Evolutionary conservation across 2,329 filamentous ascomycete genomes (phyloP).

Genomic region (Shiraia sp.): DNA sequence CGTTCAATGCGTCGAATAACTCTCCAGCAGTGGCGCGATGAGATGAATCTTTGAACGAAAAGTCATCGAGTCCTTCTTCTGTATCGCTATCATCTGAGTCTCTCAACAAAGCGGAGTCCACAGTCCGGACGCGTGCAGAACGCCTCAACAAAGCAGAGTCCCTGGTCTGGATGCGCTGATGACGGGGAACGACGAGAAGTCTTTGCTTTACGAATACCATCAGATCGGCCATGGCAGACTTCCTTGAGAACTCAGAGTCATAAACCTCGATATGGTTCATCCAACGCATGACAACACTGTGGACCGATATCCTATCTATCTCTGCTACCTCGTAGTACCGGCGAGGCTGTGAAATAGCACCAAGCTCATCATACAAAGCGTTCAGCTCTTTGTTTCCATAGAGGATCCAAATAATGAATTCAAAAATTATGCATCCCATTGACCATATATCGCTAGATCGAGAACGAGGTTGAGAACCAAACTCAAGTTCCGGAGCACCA

Average conservation of each 20-base stretch:
- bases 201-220: slow-evolving; percentile 8
- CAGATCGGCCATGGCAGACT: slow-evolving; percentile 9
- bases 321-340: slow-evolving; percentile 3
- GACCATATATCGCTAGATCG: slow-evolving; percentile 29
- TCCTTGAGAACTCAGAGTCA: slow-evolving; percentile 4
- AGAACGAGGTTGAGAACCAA: slow-evolving; percentile 3
- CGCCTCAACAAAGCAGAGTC: too few relatives aligned
- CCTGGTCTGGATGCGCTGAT: too few relatives aligned
- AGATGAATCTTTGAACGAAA: too few relatives aligned
- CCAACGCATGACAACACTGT: slow-evolving; percentile 7
- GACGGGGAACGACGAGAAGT: slow-evolving; percentile 13
- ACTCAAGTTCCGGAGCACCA: slow-evolving; percentile 16
- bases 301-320: too few relatives aligned
- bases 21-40: too few relatives aligned
- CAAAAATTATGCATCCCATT: slow-evolving; percentile 31
- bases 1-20: too few relatives aligned
- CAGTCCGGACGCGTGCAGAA: too few relatives aligned
- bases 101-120: too few relatives aligned
- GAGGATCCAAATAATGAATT: slow-evolving; percentile 28
- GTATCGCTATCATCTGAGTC: too few relatives aligned
- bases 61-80: too few relatives aligned
- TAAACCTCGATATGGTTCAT: slow-evolving; percentile 7
- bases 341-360: slow-evolving; percentile 5
- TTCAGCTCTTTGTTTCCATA: slow-evolving; percentile 20
- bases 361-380: too few relatives aligned